These are phyloP conservation scores for Volvox africanus DNA, from an alignment of 139 green algal species.

Conservation along the genomic window DNA sequence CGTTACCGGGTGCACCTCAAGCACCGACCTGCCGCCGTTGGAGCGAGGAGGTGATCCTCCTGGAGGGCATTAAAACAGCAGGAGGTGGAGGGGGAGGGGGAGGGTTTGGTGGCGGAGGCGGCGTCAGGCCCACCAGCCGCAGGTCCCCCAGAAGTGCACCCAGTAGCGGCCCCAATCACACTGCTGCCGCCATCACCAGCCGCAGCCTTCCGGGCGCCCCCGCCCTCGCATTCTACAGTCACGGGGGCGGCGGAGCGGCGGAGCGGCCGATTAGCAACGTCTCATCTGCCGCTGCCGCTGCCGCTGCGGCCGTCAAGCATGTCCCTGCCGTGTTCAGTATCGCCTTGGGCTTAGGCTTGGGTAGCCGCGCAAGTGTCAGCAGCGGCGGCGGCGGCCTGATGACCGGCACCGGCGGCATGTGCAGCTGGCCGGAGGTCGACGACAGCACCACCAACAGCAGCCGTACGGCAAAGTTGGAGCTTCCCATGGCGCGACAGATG, in stretches of 20 bases:
- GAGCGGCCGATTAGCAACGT: neutral
- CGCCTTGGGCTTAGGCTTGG: neutral
- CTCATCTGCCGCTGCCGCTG: neutral
- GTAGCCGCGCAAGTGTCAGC: neutral
- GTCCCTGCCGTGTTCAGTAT: no score
- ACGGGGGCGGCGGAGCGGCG: neutral
- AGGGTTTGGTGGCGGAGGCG: no score
- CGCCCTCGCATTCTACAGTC: neutral
- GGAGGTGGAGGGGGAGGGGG: no score
- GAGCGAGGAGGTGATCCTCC: no score
- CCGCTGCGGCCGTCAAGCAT: neutral
- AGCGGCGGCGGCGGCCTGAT: neutral
- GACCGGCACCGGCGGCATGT: neutral
- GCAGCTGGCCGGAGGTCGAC: neutral
- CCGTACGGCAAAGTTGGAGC: neutral
- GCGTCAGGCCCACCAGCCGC: no score
- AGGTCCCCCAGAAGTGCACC: no score
- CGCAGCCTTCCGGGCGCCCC: no score
- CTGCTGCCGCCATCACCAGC: neutral
- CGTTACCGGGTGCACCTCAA: no score
- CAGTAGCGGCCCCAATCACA: no score
- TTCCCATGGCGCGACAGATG: neutral
- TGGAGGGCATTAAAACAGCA: no score
- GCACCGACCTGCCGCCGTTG: no score
- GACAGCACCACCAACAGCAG: neutral